phyloP scores from a whole-genome alignment of 2,329 filamentous ascomycete species.

The Lecanicillium sp. region DNA sequence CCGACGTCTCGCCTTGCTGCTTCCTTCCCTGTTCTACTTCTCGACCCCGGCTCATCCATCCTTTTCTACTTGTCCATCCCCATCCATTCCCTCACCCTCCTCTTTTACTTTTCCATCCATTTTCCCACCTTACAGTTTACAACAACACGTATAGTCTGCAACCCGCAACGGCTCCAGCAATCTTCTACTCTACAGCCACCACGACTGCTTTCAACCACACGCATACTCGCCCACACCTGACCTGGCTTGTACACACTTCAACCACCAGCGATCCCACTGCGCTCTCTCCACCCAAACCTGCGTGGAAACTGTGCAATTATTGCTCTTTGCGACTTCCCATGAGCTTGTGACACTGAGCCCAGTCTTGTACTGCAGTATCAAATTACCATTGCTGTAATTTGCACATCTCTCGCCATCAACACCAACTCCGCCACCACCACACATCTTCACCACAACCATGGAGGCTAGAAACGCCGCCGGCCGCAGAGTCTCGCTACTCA shows the following conservation, averaged over 20 bases:
- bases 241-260: background rate
- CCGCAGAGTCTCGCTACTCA: constrained; percentile 51
- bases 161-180: no score
- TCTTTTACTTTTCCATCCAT: constrained; percentile 3
- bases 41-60: no score
- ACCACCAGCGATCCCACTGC: constrained; percentile 3
- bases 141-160: background rate
- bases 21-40: constrained; percentile 6
- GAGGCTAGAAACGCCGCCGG: constrained; percentile 48
- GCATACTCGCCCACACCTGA: no score
- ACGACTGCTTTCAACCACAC: no score
- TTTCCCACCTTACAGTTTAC: background rate
- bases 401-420: no score
- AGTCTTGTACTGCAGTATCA: no score
- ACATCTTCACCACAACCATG: constrained; percentile 28
- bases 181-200: no score
- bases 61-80: constrained; percentile 5
- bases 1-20: constrained; percentile 3
- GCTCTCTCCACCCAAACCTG: background rate
- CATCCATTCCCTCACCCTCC: constrained; percentile 1
- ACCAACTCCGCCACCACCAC: no score
- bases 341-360: no score
- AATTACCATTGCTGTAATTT: no score
- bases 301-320: no score
- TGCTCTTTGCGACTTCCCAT: no score